These are phyloP conservation scores for Carex pumila DNA, from an alignment of 176 grass and related monocot genomes.

Conservation along the genomic window DNA sequence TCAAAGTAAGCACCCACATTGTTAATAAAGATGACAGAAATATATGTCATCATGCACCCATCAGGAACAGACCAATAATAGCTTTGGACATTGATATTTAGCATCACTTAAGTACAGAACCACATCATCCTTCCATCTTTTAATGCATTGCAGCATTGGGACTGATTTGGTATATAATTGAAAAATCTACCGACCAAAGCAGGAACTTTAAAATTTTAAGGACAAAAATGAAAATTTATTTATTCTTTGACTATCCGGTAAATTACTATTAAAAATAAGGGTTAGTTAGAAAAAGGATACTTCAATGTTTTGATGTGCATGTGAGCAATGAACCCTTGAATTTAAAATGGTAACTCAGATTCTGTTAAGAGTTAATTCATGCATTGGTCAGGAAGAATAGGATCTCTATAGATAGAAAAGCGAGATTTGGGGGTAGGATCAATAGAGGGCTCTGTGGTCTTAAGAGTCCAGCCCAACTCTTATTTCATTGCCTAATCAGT, in stretches of 20 bases:
- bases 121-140: background rate
- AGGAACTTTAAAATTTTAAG: background rate
- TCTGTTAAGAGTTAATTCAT: background rate
- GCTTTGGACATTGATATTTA: background rate
- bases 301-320: too few species aligned
- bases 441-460: background rate
- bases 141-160: background rate
- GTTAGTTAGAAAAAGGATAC: too few species aligned
- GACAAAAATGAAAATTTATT: background rate
- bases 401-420: background rate
- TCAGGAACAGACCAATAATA: background rate
- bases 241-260: background rate
- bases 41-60: background rate
- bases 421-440: background rate
- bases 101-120: background rate
- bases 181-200: background rate
- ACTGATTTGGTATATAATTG: background rate
- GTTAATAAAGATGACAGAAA: background rate
- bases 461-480: background rate
- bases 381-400: background rate
- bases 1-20: background rate
- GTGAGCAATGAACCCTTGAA: too few species aligned
- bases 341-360: background rate
- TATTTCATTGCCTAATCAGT: background rate
- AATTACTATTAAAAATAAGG: background rate